Evolutionary conservation across 345 rosid genomes (phyloP).

Genomic region (Eucalyptus victrix): DNA sequence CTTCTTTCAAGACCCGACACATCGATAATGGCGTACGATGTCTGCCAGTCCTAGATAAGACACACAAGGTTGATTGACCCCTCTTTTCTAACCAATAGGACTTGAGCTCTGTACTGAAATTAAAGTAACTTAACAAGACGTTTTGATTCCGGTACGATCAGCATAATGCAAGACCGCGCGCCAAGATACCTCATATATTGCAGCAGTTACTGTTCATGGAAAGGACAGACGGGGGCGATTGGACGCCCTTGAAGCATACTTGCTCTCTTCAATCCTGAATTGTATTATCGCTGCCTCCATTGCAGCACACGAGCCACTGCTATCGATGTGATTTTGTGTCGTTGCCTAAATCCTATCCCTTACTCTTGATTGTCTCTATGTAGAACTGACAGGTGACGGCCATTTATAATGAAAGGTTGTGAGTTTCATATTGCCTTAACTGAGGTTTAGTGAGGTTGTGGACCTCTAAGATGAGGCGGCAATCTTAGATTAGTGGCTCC

Average conservation of each 20-base stretch:
- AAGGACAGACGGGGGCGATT: background rate
- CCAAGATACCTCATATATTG: background rate
- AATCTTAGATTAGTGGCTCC: background rate
- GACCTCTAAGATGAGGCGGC: background rate
- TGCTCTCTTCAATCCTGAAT: background rate
- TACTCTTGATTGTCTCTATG: background rate
- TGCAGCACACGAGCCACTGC: background rate
- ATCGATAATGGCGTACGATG: background rate
- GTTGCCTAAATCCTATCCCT: background rate
- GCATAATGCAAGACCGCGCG: background rate
- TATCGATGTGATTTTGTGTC: background rate
- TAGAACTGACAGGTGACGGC: background rate
- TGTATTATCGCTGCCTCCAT: background rate
- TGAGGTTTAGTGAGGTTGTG: background rate
- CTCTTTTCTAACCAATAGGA: background rate
- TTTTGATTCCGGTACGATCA: background rate
- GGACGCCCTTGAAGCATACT: background rate
- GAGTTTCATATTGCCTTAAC: background rate
- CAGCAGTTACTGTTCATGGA: background rate
- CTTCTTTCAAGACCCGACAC: background rate
- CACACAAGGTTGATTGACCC: background rate
- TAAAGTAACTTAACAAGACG: background rate
- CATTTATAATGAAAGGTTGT: background rate
- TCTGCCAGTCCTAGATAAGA: background rate
- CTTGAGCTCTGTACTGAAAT: background rate